Evolutionary conservation across 805 yeast species (phyloP), one percentile per base, ranked within the genome.

Genomic region (Tetrapisispora arboricola): DNA sequence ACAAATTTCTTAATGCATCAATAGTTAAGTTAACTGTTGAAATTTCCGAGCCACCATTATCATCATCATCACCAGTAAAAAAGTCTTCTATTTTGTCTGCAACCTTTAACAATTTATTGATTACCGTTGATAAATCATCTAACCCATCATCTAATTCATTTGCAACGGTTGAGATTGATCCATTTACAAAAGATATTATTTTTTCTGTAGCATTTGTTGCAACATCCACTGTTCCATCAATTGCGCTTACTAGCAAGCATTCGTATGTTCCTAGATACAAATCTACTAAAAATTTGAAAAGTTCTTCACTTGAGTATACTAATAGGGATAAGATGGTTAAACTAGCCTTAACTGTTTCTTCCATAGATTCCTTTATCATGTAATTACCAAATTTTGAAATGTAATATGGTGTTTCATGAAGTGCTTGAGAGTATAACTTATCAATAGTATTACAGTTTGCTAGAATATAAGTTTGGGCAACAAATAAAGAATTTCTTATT

Each of bases 231-330:
- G 84, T 72, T 3, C 88, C 84, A 51, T 76, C 79, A 6, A 88
- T 67, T 0, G 87, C 75, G 5, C 92, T 79, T 0, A 83, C 75
- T 12, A 86, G 57, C 12, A 92, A 65, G 59, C 98, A 92, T 0
- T 82, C 80, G 60, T 84, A 85, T 0, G 97, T 92, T 0, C 96
- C 97, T 2, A 87, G 59, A 36, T 82, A 73, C 47, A 90, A 51
- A 25, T 87, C 86, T 8, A 90, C 63, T 7, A 76, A 64, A 54
- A 90, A 84, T 4, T 75, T 54, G 0, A 84, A 55, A 31, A 87
- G 47, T 32, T 70, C 67, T 49, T 83, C 80, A 7, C 79, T 63
- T 0, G 77, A 80, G 0, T 75, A 71, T 0, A 84, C 54, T 10
- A 76, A 50, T 36, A 77, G 43, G 1, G 67, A 52, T 10, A 84